Base-by-base conservation (phyloP, 2,329 filamentous ascomycete species). In the Xylogone sp. region DNA sequence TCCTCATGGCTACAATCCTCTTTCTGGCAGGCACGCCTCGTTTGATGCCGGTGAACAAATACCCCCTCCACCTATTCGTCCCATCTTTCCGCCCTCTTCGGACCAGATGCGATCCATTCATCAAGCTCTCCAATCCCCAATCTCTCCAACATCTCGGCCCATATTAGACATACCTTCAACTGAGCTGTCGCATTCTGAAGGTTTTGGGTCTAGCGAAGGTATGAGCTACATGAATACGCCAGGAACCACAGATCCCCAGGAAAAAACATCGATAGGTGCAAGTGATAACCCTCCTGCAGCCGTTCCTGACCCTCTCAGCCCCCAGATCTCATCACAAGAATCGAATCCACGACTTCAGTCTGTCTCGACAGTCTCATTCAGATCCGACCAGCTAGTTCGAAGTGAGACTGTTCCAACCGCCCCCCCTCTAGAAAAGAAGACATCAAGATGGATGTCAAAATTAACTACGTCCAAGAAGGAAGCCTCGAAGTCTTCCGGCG, bases 361-460 rank as follows among this genome's bases (percentile, higher is more conserved):
- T n/a, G 9, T 8, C n/a, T 58, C 59, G 1, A 53, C 54, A 19
- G 48, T 58, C 5, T 58, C 60, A 3, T 59, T 59, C 48, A 60
- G 62, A 16, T 22, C 57, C 3, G 52, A 54, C 10, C 34, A 42
- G 10, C 24, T 54, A 24, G 39, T 52, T 9, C 52, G 51, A 29
- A 57, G 42, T 44, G 57, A 57, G 9, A 54, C 58, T 7, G 19
- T 53, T 31, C 53, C 56, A 19, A 18, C 53, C 3, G 42, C 51
- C 4, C 12, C 53, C 12, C 47, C 54, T 2, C 52, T 55, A 9
- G 60, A 63, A 18, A 64, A 61, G 39, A 53, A 56, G 7, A 69
- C 65, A 46, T 64, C 60, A 1, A 65, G 58, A 53, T 70, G 66
- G 67, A 62, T 58, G 45, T 63, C 49, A 42, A 63, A 52, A 56